Evolutionary conservation across 148 eudicot genomes (phyloP).

Genomic region (Diospyros lotus): DNA sequence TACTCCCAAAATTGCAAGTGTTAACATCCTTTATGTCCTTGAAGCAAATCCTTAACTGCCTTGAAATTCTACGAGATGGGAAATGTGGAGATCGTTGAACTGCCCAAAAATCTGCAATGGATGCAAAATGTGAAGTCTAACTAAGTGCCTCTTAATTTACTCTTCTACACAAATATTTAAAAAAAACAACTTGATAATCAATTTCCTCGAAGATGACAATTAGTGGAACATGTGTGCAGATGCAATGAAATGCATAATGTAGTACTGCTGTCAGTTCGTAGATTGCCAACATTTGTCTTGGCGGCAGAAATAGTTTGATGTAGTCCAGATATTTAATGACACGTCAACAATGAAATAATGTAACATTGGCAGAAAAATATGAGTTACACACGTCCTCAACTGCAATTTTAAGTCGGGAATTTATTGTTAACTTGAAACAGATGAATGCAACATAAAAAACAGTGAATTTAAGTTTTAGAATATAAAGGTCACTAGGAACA

Average conservation of each 20-base stretch:
- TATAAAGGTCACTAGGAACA: no score
- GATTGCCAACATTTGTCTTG: not conserved
- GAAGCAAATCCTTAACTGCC: not conserved
- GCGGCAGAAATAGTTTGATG: no score
- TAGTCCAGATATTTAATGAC: not conserved
- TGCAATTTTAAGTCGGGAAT: no score
- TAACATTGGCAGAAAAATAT: no score
- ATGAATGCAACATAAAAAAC: no score
- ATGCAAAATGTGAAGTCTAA: not conserved
- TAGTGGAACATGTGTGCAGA: not conserved
- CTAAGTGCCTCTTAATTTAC: not conserved
- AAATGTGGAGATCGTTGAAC: not conserved
- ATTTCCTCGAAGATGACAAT: not conserved
- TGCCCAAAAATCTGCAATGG: constrained; percentile 13
- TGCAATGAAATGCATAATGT: not conserved
- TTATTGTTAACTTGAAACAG: no score
- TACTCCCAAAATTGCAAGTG: not conserved
- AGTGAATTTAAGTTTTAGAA: no score
- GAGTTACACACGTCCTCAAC: no score
- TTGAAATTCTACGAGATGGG: not conserved
- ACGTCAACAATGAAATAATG: not conserved
- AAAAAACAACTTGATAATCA: not conserved
- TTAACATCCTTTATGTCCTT: not conserved
- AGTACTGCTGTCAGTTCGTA: not conserved
- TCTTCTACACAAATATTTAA: not conserved